Conservation (phyloP, 257 asterid species). For the Nicotiana attenuata region DNA sequence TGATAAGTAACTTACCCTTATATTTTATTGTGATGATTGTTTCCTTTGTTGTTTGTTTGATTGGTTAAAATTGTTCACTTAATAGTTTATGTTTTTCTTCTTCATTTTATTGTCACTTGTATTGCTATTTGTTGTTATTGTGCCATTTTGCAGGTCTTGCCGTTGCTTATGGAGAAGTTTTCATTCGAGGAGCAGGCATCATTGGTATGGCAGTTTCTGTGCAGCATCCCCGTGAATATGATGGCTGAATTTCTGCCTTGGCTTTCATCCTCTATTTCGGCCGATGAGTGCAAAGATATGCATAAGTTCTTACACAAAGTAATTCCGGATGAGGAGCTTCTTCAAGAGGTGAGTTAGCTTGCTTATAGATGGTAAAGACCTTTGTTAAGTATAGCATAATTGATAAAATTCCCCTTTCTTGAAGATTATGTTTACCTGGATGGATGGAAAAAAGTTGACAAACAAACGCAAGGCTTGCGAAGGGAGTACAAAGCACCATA, state of each 20-base stretch:
- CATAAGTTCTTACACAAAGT: conserved; percentile 76
- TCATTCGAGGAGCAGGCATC: conserved; percentile 96
- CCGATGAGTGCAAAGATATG: conserved; percentile 87
- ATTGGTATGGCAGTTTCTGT: conserved; percentile 93
- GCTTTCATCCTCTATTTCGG: conserved; percentile 84
- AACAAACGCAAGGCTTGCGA: conserved; percentile 75
- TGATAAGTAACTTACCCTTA: conserved; percentile 3
- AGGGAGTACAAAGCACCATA: conserved; percentile 30
- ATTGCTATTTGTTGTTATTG: conserved; percentile 10
- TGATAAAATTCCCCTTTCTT: conserved; percentile 32
- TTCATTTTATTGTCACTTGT: background rate
- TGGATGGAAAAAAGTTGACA: conserved; percentile 72
- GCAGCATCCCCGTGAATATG: conserved; percentile 98
- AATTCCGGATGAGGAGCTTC: conserved; percentile 80
- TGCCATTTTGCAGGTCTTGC: conserved; percentile 58
- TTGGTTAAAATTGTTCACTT: background rate
- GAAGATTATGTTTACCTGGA: conserved; percentile 91
- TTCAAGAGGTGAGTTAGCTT: conserved; percentile 64
- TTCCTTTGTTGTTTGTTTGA: background rate
- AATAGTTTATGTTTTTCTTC: background rate
- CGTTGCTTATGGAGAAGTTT: conserved; percentile 78
- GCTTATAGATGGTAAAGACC: conserved; percentile 5
- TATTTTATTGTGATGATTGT: background rate
- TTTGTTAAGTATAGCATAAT: conserved; percentile 19
- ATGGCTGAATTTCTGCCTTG: conserved; percentile 98